phyloP scores from a whole-genome alignment of 176 grass and related monocot species.

The Poa pratensis region DNA sequence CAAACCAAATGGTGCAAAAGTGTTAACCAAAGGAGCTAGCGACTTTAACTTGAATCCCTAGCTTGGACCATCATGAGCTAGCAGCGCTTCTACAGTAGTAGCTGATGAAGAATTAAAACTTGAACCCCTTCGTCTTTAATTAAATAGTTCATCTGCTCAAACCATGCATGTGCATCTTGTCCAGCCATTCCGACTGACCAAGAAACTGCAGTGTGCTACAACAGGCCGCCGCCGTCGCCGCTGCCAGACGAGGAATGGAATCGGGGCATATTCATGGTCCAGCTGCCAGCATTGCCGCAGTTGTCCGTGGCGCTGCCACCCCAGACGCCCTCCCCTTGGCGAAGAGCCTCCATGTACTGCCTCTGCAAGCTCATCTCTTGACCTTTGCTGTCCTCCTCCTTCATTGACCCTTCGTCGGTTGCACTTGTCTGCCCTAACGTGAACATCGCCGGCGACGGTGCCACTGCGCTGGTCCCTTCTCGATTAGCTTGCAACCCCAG shows the following conservation, averaged over 20 bases:
- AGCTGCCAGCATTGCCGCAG: conserved; percentile 43
- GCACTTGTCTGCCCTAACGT: conserved; percentile 48
- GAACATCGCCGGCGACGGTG: conserved; percentile 37
- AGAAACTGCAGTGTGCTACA: conserved; percentile 34
- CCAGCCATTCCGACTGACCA: background rate
- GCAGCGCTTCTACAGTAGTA: conserved; percentile 27
- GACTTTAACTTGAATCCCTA: conserved; percentile 54
- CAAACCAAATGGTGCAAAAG: conserved; percentile 46
- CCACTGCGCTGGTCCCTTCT: conserved; percentile 32
- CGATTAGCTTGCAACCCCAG: conserved; percentile 54
- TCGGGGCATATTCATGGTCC: conserved; percentile 66
- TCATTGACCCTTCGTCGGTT: conserved; percentile 53
- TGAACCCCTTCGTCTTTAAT: conserved; percentile 24
- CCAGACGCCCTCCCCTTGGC: conserved; percentile 59
- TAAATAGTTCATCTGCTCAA: conserved; percentile 28
- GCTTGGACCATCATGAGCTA: conserved; percentile 53
- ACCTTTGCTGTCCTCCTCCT: conserved; percentile 51
- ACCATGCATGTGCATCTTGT: conserved; percentile 16
- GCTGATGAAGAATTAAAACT: conserved; percentile 41
- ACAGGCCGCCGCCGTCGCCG: conserved; percentile 35
- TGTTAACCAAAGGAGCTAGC: conserved; percentile 41
- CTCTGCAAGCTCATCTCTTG: conserved; percentile 56
- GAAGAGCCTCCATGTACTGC: conserved; percentile 56
- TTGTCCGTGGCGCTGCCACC: conserved; percentile 33
- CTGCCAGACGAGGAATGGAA: conserved; percentile 66